Evolutionary conservation across 2,329 filamentous ascomycete species (phyloP), one percentile per base, ranked within the genome.

Genomic region (Lanzia echinophila): DNA sequence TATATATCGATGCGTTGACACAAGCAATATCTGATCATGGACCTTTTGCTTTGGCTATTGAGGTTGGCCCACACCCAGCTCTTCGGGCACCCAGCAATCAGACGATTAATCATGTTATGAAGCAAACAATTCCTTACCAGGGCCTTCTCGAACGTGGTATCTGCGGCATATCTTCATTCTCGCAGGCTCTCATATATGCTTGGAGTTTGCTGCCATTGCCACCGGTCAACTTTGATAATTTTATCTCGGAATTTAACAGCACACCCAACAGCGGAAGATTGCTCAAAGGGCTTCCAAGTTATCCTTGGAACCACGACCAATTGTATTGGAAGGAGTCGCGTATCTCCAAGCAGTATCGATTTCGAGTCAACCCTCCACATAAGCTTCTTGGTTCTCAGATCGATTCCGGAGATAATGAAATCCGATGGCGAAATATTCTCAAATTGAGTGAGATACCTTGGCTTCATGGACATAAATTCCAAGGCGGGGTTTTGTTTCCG

Each of bases 261-360:
- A n/a, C n/a, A n/a, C n/a, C n/a, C n/a, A n/a, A n/a, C n/a, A n/a
- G n/a, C n/a, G n/a, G n/a, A n/a, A n/a, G n/a, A n/a, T n/a, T n/a
- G n/a, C n/a, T n/a, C n/a, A n/a, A n/a, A n/a, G n/a, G n/a, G n/a
- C 34, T 58, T 2, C 56, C 56, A 31, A 6, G 39, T 3, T 58
- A 58, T 45, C 1, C 28, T 1, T 58, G 53, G 53, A 47, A 58
- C 24, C 56, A 56, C 31, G n/a, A 19, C 5, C 5, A n/a, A 6
- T 6, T 15, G 0, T 78, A 78, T 61, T 80, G 78, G 77, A 70
- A 75, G 55, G 77, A 81, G 55, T 76, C 75, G 1, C 72, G 75
- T 42, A 19, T 19, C 7, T 28, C 13, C 8, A 3, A 32, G 11
- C 11, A 3, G 5, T 15, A 32, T 2, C 13, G 47, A 15, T 15